Evolutionary conservation across 306 rosid genomes (phyloP).

Genomic region (Medicago lupulina): DNA sequence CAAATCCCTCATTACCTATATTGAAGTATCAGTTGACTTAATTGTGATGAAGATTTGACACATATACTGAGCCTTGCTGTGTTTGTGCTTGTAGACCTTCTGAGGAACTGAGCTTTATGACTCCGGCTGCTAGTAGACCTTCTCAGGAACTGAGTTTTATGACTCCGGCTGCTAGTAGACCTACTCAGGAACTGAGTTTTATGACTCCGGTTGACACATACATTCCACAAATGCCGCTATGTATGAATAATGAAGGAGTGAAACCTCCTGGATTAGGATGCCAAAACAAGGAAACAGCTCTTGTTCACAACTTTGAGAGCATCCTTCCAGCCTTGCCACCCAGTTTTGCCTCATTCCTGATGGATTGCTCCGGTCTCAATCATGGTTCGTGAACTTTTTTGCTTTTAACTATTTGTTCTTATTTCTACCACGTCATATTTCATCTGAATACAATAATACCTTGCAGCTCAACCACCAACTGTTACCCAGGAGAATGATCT

Average conservation of each 20-base stretch:
- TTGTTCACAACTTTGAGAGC: slow-evolving; percentile 47
- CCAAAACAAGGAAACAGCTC: slow-evolving; percentile 45
- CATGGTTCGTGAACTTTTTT: slow-evolving; percentile 53
- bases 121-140: slow-evolving; percentile 9
- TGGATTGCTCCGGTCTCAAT: slow-evolving; percentile 54
- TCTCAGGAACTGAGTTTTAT: slow-evolving; percentile 51
- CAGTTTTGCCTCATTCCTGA: slow-evolving; percentile 71
- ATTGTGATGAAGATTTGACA: slow-evolving; percentile 33
- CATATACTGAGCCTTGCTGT: slow-evolving; percentile 37
- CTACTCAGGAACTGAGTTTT: slow-evolving; percentile 52
- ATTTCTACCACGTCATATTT: slow-evolving; percentile 32
- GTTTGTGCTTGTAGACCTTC: slow-evolving; percentile 58
- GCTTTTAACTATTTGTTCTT: slow-evolving; percentile 22
- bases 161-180: slow-evolving; percentile 60
- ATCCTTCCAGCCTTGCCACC: slow-evolving; percentile 71
- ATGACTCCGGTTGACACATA: slow-evolving; percentile 53
- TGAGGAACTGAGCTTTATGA: slow-evolving; percentile 38
- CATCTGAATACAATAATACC: slow-evolving; percentile 42
- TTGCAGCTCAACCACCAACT: slow-evolving; percentile 59
- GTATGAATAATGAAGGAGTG: slow-evolving; percentile 43
- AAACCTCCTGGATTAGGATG: slow-evolving; percentile 46
- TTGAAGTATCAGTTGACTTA: slow-evolving; percentile 11
- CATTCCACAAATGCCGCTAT: slow-evolving; percentile 64
- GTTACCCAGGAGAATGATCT: slow-evolving; percentile 53
- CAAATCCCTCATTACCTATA: slow-evolving; percentile 10